Percentiles rank a stretch among this genome's conserved stretches.
Conservation (phyloP, 148 eudicot genomes). For the Amaranthus palmeri region DNA sequence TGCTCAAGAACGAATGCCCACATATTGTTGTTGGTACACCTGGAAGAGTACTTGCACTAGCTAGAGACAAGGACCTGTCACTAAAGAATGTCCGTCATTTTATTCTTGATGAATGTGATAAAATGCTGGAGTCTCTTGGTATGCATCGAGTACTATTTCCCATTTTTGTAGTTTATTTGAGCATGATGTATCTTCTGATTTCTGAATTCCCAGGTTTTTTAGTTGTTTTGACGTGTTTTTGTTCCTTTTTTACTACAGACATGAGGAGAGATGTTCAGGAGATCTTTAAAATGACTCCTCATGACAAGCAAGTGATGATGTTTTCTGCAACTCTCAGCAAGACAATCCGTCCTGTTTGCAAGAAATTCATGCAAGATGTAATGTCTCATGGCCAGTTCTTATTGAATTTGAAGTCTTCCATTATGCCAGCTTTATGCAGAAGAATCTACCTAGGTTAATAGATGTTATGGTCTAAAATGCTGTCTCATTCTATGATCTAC, state of each 20-base stretch:
- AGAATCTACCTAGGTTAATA: constrained; percentile 28
- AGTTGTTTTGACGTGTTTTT: too few relatives aligned
- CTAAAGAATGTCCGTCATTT: constrained; percentile 66
- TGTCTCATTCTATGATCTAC: constrained; percentile 21
- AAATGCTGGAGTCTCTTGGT: constrained; percentile 84
- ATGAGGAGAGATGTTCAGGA: constrained; percentile 98
- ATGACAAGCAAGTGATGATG: constrained; percentile 99
- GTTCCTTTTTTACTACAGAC: constrained; percentile 35
- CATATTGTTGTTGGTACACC: constrained; percentile 81
- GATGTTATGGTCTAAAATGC: constrained; percentile 34
- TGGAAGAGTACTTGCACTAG: constrained; percentile 65
- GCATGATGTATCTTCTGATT: neutral
- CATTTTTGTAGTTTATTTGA: neutral
- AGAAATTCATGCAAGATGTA: constrained; percentile 99
- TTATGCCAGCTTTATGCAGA: constrained; percentile 42
- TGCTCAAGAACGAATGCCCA: constrained; percentile 70
- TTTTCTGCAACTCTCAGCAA: constrained; percentile 97
- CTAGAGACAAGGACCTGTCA: constrained; percentile 62
- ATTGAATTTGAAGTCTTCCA: constrained; percentile 60
- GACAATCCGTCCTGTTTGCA: constrained; percentile 98
- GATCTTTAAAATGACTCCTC: constrained; percentile 98
- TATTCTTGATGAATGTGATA: constrained; percentile 77
- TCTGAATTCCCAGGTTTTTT: neutral
- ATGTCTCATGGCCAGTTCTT: constrained; percentile 68
- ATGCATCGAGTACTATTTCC: neutral